Base-by-base conservation (phyloP, 129 eudicot genomes). In the Flaveria linearis region DNA sequence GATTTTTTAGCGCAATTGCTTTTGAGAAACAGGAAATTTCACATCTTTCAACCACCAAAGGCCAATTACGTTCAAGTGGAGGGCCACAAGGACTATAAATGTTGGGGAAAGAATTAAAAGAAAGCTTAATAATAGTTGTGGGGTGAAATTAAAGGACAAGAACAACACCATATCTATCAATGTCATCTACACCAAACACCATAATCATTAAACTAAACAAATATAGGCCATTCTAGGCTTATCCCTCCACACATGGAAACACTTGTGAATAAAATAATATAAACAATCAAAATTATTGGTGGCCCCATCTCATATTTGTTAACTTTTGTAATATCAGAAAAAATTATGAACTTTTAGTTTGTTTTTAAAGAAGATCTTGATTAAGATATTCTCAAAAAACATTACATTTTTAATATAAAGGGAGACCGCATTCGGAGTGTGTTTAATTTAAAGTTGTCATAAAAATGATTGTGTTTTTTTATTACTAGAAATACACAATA, bases 201-300 rank as follows among this genome's bases (percentile, higher is more conserved):
- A 79, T 72, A 72, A 79, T 50, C 83, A 79, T 79, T 63, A 72
- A 71, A 72, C 77, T 72, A 15, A 50, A 72, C 78, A 63, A 79
- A 72, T 79, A 79, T 72, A 79, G 78, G 78, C 83, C 83, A 72
- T 79, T 72, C 78, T 15, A 50, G 60, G 73, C 83, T 72, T 79
- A 79, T 79, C 82, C 58, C 69, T 58, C 76, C 76, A 55, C 52
- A 51, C 77, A 60, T 13, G 57, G 65, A 50, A 57, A 71, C 73
- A 79, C 73, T 72, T 79, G 47, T 72, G 16, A 69, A 3, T 45
- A 11, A 45, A 79, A 71, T 14, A 7, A 62, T 78, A 50, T 62
- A 62, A 10, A 43, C 49, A 50, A 62, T 71, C 22, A 71, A 23
- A 63, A 72, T 71, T 63, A 79, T 79, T 72, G 66, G 60, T 39